Evolutionary conservation across 306 rosid genomes (phyloP).

Genomic region (Citrullus mucosospermus): DNA sequence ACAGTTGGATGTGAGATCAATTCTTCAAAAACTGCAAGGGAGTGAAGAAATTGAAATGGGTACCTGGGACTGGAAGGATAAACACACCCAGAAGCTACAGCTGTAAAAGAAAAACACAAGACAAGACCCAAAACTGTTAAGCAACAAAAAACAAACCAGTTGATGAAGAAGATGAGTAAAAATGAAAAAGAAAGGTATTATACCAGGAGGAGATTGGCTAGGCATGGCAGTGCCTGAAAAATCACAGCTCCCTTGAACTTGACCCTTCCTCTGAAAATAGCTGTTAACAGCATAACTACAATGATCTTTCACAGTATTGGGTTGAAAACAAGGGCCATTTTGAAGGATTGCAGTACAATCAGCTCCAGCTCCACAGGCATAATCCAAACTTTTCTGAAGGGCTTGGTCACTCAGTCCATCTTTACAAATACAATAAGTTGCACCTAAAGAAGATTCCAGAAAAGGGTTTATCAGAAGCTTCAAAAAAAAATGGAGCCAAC

Average conservation of each 20-base stretch:
- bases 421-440: slow-evolving; percentile 67
- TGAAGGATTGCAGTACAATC: slow-evolving; percentile 53
- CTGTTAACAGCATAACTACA: slow-evolving; percentile 86
- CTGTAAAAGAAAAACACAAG: slow-evolving; percentile 20
- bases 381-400: slow-evolving; percentile 71
- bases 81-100: slow-evolving; percentile 47
- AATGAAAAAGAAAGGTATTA: neutral
- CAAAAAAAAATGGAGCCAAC: neutral
- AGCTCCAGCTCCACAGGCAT: slow-evolving; percentile 98
- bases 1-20: neutral
- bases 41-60: neutral
- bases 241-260: slow-evolving; percentile 62
- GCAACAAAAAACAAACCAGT: neutral
- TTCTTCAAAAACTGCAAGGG: neutral
- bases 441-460: slow-evolving; percentile 28
- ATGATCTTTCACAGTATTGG: slow-evolving; percentile 81
- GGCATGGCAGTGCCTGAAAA: slow-evolving; percentile 47
- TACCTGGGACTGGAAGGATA: slow-evolving; percentile 75
- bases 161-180: neutral
- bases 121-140: neutral
- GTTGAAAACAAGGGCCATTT: slow-evolving; percentile 64
- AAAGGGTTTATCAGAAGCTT: neutral
- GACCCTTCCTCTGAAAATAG: slow-evolving; percentile 71
- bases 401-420: slow-evolving; percentile 56
- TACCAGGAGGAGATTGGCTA: slow-evolving; percentile 51